A percentile compares a stretch with the other conserved stretches of the same genome.
These are phyloP conservation scores for Fusarium buharicum DNA, from an alignment of 2,329 filamentous ascomycete species.

Conservation along the genomic window DNA sequence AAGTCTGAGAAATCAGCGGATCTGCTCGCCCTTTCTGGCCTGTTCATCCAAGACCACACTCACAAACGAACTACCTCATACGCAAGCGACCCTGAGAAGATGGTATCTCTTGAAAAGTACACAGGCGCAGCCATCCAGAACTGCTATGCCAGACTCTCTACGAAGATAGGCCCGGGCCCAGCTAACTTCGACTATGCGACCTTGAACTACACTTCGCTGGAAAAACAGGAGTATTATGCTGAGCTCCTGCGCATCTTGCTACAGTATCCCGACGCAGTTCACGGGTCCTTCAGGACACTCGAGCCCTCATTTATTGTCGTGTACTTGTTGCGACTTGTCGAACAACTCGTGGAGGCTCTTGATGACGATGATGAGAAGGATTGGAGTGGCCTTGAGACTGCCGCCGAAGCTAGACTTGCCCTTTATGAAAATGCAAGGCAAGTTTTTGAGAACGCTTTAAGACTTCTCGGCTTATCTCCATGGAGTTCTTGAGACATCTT, in stretches of 20 bases:
- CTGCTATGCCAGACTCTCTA: slow-evolving; percentile 36
- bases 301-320: slow-evolving; percentile 73
- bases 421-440: slow-evolving; percentile 61
- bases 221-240: slow-evolving; percentile 33
- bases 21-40: slow-evolving; percentile 25
- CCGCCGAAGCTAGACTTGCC: slow-evolving; percentile 65
- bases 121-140: slow-evolving; percentile 39
- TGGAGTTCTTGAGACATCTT: slow-evolving; percentile 14
- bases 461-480: slow-evolving; percentile 52
- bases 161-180: slow-evolving; percentile 6
- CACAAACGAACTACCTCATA: slow-evolving; percentile 43
- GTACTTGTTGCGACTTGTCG: slow-evolving; percentile 57
- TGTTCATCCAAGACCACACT: slow-evolving; percentile 42
- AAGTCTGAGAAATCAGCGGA: slow-evolving; percentile 25
- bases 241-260: slow-evolving; percentile 65
- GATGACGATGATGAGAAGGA: slow-evolving; percentile 61
- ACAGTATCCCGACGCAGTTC: slow-evolving; percentile 72
- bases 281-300: slow-evolving; percentile 72
- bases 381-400: slow-evolving; percentile 55
- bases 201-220: slow-evolving; percentile 27
- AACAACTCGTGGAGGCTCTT: slow-evolving; percentile 50
- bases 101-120: slow-evolving; percentile 46
- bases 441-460: slow-evolving; percentile 46
- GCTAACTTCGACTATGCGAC: slow-evolving; percentile 22
- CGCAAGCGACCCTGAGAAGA: slow-evolving; percentile 41